Evolutionary conservation across 768 basidiomycete genomes (phyloP).

Genomic region (Russula abietina): DNA sequence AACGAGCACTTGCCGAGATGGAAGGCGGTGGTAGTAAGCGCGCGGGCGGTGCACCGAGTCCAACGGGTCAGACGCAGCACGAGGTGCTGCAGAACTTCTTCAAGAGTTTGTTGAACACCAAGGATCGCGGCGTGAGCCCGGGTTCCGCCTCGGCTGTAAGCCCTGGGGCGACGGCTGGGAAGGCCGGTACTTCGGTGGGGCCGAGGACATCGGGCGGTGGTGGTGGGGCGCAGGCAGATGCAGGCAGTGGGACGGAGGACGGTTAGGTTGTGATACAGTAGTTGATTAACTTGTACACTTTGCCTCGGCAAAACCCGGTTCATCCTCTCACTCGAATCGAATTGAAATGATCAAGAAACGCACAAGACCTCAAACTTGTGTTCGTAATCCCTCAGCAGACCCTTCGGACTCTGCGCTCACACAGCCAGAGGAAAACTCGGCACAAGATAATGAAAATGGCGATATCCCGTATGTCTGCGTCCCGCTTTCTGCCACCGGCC

Average conservation of each 20-base stretch:
- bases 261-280: not conserved
- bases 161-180: constrained; percentile 27
- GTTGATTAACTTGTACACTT: too few species aligned
- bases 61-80: constrained; percentile 59
- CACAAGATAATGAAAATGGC: constrained; percentile 32
- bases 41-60: constrained; percentile 35
- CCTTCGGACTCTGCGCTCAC: constrained; percentile 25
- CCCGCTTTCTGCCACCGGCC: not conserved
- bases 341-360: constrained; percentile 65
- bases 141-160: constrained; percentile 31
- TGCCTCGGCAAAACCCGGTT: not conserved
- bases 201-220: constrained; percentile 9
- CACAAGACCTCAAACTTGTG: constrained; percentile 53
- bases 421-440: constrained; percentile 26
- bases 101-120: constrained; percentile 69
- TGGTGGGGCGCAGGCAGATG: constrained; percentile 5
- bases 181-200: constrained; percentile 1
- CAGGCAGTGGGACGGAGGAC: constrained; percentile 6
- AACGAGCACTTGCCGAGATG: constrained; percentile 84
- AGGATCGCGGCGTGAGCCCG: constrained; percentile 45
- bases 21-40: constrained; percentile 44
- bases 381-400: constrained; percentile 47
- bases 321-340: not conserved
- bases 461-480: constrained; percentile 44
- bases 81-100: constrained; percentile 86